Evolutionary conservation across 441 rosid species (phyloP), one percentile per base, ranked within the genome.

Genomic region (Euphorbia corollata): DNA sequence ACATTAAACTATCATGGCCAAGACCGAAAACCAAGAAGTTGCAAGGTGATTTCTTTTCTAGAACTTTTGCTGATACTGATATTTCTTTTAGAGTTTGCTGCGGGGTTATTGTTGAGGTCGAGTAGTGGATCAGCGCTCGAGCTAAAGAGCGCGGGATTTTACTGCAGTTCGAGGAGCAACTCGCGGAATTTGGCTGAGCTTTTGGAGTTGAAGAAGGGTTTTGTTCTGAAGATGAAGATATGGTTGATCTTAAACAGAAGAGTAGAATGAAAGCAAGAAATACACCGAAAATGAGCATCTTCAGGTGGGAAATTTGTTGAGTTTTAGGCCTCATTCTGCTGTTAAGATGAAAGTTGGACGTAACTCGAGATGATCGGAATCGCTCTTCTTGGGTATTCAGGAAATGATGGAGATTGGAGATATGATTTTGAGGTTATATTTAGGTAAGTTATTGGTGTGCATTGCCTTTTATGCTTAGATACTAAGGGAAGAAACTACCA

Each of bases 1-100:
- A 93, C 98, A 91, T 87, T 34, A 91, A 84, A 68, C 97, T 89
- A 67, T 93, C 96, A 30, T 91, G 97, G 54, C 99, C 95, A 15
- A 93, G 79, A 32, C 98, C 97, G 24, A 93, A 93, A 56, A 90
- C 95, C 64, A 93, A 78, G 84, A 93, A 91, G 69, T 90, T 88
- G 78, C 98, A 93, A 0, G 97, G 97, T 6, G 97, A 85, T 60
- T 86, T 88, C 64, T 78, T 80, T 54, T 78, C 85, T 15, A 92
- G 79, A 12, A 88, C 75, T 47, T 69, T 73, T 54, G 88, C 81
- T 6, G 84, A 72, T 51, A 90, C 89, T 0, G 83, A 74, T 61
- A 92, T 90, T 68, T 92, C 98, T 11, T 80, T 84, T n/a, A 68
- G 68, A 0, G 97, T 88, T 65, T 92, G 96, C 55, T 88, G 97